A percentile compares a stretch with the other conserved stretches of the same genome.
Evolutionary conservation across 164 flowering plant species (phyloP).

Genomic region (Hamamelis virginiana): DNA sequence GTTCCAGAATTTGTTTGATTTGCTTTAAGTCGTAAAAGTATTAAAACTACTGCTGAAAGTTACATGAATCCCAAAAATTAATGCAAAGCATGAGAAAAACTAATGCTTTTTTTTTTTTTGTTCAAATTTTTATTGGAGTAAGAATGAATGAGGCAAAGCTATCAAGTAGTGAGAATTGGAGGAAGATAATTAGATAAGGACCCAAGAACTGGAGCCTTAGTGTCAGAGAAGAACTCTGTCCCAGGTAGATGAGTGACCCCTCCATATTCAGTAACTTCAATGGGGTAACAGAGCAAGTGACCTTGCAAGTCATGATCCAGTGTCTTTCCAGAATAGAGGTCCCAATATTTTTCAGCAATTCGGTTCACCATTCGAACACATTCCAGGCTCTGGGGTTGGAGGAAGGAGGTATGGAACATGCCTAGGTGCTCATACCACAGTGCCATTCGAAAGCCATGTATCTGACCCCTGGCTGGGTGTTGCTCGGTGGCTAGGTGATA

Average conservation of each 20-base stretch:
- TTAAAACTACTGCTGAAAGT: no score
- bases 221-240: conserved; percentile 61
- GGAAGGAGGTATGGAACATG: conserved; percentile 43
- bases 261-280: conserved; percentile 43
- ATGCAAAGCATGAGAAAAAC: no score
- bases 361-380: conserved; percentile 59
- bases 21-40: no score
- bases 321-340: conserved; percentile 38
- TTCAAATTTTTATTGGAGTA: no score
- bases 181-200: conserved; percentile 49
- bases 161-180: conserved; percentile 65
- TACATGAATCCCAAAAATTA: no score
- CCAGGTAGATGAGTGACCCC: conserved; percentile 46
- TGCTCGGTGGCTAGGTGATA: conserved; percentile 42
- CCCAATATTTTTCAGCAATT: conserved; percentile 59
- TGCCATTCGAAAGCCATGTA: conserved; percentile 78
- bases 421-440: conserved; percentile 85
- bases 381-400: conserved; percentile 52
- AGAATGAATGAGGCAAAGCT: neutral
- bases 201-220: conserved; percentile 74
- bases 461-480: conserved; percentile 61
- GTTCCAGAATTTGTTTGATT: no score
- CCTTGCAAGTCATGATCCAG: conserved; percentile 62
- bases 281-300: conserved; percentile 67
- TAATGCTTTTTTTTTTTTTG: no score